Conservation (phyloP, 345 rosid genomes). For the Heritiera littoralis region DNA sequence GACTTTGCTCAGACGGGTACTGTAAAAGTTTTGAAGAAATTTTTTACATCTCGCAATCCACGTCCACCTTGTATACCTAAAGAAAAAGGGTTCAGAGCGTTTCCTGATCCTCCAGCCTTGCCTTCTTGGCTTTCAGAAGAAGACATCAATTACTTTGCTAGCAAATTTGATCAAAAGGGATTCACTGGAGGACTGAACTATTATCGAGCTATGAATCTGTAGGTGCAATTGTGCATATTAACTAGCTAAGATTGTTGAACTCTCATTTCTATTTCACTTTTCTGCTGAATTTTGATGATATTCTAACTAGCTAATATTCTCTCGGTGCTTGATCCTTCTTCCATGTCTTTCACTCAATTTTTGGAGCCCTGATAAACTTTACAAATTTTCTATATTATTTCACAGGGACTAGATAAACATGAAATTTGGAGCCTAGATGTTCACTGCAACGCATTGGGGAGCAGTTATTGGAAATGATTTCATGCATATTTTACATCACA, state of each 20-base stretch:
- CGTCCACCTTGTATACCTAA: slow-evolving; percentile 59
- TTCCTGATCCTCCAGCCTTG: slow-evolving; percentile 46
- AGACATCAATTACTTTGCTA: slow-evolving; percentile 59
- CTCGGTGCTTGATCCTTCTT: not conserved
- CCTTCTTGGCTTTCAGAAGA: slow-evolving; percentile 79
- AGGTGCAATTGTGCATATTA: slow-evolving; percentile 28
- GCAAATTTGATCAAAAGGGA: slow-evolving; percentile 62
- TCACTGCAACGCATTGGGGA: not conserved
- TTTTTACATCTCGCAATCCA: slow-evolving; percentile 46
- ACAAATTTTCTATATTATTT: not conserved
- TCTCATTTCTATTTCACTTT: not conserved
- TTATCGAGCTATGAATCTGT: slow-evolving; percentile 71
- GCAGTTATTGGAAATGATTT: not conserved
- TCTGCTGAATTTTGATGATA: not conserved
- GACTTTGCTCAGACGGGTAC: slow-evolving; percentile 70
- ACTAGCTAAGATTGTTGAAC: not conserved
- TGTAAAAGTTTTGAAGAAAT: slow-evolving; percentile 42
- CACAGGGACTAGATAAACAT: not conserved
- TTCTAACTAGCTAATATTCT: not conserved
- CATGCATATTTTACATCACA: not conserved
- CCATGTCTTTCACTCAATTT: not conserved
- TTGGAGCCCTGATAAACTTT: not conserved
- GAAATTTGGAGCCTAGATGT: not conserved
- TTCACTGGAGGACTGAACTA: slow-evolving; percentile 85
- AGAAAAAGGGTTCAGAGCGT: slow-evolving; percentile 51